Conservation (phyloP, 1,139 yeast species). For the Blastobotrys raffinosifermentans region DNA sequence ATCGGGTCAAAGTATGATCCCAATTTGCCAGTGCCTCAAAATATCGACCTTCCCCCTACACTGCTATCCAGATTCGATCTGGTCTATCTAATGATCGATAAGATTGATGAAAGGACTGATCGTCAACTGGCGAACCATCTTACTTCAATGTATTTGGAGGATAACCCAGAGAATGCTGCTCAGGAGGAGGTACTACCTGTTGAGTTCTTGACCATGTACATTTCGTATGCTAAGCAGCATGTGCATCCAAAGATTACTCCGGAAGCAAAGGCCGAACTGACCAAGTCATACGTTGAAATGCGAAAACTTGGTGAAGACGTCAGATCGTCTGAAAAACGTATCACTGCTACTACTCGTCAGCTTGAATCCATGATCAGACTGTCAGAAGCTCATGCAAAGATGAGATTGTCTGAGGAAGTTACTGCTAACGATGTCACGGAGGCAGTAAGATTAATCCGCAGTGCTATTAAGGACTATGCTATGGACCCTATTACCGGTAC, state of each 20-base stretch:
- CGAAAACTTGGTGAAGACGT: constrained; percentile 90
- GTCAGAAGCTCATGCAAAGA: constrained; percentile 94
- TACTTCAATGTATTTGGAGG: constrained; percentile 89
- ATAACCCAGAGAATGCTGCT: constrained; percentile 69
- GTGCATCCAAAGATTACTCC: constrained; percentile 69
- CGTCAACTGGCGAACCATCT: constrained; percentile 84
- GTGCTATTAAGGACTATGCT: constrained; percentile 96
- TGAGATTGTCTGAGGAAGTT: constrained; percentile 72
- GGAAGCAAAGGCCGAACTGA: constrained; percentile 80
- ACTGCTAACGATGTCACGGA: constrained; percentile 82
- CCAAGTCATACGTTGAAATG: constrained; percentile 89
- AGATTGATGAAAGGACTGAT: constrained; percentile 81
- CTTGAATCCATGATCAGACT: constrained; percentile 92
- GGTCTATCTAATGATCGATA: constrained; percentile 86
- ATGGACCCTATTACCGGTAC: constrained; percentile 96
- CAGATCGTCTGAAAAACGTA: constrained; percentile 78
- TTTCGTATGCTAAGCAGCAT: constrained; percentile 86
- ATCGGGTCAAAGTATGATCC: constrained; percentile 94
- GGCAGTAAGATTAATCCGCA: constrained; percentile 83
- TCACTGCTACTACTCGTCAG: constrained; percentile 97
- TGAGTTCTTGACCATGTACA: constrained; percentile 79
- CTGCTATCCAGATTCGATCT: constrained; percentile 88
- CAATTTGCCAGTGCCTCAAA: constrained; percentile 84
- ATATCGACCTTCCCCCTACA: constrained; percentile 96
- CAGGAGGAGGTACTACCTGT: constrained; percentile 67